Evolutionary conservation across 192 early-diverging fungal species (phyloP).

Genomic region (Coemansia erecta): DNA sequence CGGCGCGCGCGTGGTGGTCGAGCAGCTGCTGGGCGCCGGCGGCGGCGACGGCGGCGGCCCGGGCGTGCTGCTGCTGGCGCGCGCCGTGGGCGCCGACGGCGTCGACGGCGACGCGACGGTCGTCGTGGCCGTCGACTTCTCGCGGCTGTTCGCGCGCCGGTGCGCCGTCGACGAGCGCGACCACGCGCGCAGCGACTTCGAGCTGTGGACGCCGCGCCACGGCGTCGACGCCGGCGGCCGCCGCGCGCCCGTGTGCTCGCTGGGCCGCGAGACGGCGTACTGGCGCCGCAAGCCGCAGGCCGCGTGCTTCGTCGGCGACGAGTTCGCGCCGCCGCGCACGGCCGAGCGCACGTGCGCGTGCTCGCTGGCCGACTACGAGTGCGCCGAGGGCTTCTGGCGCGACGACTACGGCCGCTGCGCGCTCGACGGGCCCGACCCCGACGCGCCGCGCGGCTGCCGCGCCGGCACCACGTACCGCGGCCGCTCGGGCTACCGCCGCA

Average conservation of each 20-base stretch:
- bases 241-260: constrained; percentile 60
- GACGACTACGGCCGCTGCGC: constrained; percentile 66
- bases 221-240: constrained; percentile 38
- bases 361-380: constrained; percentile 80
- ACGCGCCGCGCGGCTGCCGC: constrained; percentile 69
- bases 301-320: constrained; percentile 66
- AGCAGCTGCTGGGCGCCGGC: constrained; percentile 53
- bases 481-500: constrained; percentile 80
- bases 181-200: constrained; percentile 77
- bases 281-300: constrained; percentile 73
- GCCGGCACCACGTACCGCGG: constrained; percentile 64
- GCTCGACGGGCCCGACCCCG: constrained; percentile 69
- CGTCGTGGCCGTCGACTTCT: constrained; percentile 65
- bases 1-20: constrained; percentile 58
- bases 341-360: constrained; percentile 68
- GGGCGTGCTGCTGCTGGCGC: constrained; percentile 72
- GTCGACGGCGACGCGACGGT: constrained; percentile 21
- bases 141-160: constrained; percentile 34
- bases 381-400: constrained; percentile 80
- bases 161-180: constrained; percentile 55
- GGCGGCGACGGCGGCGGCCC: constrained; percentile 65
- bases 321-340: constrained; percentile 58
- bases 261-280: constrained; percentile 63
- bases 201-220: constrained; percentile 70
- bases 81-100: constrained; percentile 25